Evolutionary conservation across 495 filamentous ascomycete genomes (phyloP).

Genomic region (Aspergillus heteromorphus): DNA sequence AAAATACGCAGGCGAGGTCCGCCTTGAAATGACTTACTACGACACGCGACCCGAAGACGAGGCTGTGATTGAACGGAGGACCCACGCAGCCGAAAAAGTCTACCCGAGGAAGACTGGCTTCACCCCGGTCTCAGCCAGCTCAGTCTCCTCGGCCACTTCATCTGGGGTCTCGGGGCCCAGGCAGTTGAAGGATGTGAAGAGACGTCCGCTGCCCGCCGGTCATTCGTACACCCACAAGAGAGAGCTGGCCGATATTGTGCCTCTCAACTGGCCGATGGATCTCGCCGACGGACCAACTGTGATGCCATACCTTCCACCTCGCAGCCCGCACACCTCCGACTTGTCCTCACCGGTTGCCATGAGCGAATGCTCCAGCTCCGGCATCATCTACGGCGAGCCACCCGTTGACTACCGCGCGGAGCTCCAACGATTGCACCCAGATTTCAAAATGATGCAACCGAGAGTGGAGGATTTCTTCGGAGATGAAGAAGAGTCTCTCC

Average conservation of each 20-base stretch:
- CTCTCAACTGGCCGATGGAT: too few species aligned
- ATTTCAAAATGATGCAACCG: conserved; percentile 49
- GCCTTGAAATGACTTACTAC: conserved; percentile 95
- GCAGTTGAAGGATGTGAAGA: conserved; percentile 58
- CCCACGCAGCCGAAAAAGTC: conserved; percentile 35
- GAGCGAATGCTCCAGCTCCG: conserved; percentile 14
- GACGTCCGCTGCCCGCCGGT: conserved; percentile 75
- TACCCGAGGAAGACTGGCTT: conserved; percentile 16
- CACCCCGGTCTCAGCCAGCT: neutral
- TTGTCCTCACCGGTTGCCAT: too few species aligned
- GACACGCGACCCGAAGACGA: conserved; percentile 79
- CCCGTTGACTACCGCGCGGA: too few species aligned
- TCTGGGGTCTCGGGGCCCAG: conserved; percentile 53
- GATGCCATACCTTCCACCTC: neutral
- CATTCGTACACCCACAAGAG: conserved; percentile 33
- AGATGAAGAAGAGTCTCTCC: conserved; percentile 43
- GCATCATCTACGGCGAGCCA: conserved; percentile 5
- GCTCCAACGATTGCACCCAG: too few species aligned
- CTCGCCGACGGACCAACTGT: too few species aligned
- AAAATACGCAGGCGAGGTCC: conserved; percentile 91
- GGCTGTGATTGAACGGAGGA: conserved; percentile 50
- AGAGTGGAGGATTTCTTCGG: conserved; percentile 68
- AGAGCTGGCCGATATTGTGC: too few species aligned
- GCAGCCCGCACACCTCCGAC: too few species aligned
- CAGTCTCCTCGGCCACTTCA: conserved; percentile 11